These are phyloP conservation scores for Pichia cactophila DNA, from an alignment of 1,139 yeast genomes.

Conservation along the genomic window DNA sequence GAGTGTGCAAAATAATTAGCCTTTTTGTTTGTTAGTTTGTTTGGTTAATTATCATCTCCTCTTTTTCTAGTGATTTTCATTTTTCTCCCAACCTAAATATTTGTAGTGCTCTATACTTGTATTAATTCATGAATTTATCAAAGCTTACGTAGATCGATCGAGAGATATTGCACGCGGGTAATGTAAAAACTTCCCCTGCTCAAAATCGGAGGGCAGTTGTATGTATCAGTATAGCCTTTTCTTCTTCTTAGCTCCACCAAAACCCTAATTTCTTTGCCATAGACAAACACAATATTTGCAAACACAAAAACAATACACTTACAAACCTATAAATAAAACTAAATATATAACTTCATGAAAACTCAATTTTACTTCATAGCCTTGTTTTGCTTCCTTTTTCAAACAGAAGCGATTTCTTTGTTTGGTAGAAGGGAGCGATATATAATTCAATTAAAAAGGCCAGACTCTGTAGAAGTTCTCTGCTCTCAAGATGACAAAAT, in stretches of 20 bases:
- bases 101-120: neutral
- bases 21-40: slow-evolving; percentile 15
- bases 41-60: neutral
- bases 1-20: neutral
- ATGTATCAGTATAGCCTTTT: too few relatives aligned
- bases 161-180: neutral
- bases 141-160: too few relatives aligned
- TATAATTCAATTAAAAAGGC: slow-evolving; percentile 32
- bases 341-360: neutral
- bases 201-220: neutral
- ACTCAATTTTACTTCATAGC: neutral
- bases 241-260: neutral
- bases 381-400: slow-evolving; percentile 1
- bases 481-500: slow-evolving; percentile 25
- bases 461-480: slow-evolving; percentile 29
- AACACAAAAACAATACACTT: neutral
- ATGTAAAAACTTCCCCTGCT: neutral
- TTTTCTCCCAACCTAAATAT: neutral
- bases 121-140: neutral
- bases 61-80: neutral
- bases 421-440: slow-evolving; percentile 19
- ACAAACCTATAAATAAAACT: neutral
- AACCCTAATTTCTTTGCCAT: neutral
- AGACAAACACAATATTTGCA: neutral
- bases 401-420: slow-evolving; percentile 9